Conservation (phyloP, 129 eudicot species). For the Arctium minus region DNA sequence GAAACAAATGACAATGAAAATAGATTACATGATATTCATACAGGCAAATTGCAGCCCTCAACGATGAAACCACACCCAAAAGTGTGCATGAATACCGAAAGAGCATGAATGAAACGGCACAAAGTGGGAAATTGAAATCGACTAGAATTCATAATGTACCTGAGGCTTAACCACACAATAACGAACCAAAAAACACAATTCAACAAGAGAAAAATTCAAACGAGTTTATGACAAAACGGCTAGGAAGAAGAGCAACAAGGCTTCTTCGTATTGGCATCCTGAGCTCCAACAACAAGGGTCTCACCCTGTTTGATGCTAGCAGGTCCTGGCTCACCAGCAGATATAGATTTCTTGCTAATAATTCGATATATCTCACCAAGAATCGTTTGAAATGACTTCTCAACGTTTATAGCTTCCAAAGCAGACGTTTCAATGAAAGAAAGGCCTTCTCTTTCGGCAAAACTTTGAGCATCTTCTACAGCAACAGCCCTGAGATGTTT, state of each 20-base stretch:
- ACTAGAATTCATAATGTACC: conserved; percentile 16
- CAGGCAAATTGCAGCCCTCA: conserved; percentile 8
- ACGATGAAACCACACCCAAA: conserved; percentile 14
- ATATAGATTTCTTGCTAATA: conserved; percentile 77
- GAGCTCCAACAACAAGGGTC: conserved; percentile 68
- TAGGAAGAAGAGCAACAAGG: conserved; percentile 66
- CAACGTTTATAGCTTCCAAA: conserved; percentile 86
- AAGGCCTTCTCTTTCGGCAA: conserved; percentile 90
- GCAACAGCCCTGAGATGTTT: conserved; percentile 93
- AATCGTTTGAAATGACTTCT: conserved; percentile 84
- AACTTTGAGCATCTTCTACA: conserved; percentile 92
- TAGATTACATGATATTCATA: conserved; percentile 9
- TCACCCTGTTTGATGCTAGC: conserved; percentile 64
- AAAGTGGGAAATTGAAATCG: conserved; percentile 9
- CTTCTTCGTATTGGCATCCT: conserved; percentile 60
- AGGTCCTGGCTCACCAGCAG: conserved; percentile 59
- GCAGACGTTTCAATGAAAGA: conserved; percentile 93
- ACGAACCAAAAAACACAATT: not conserved
- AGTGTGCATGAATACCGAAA: too few relatives aligned
- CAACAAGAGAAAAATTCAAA: not conserved
- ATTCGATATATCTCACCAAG: conserved; percentile 82
- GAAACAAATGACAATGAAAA: not conserved
- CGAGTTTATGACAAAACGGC: conserved; percentile 14
- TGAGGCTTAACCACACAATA: conserved; percentile 19
- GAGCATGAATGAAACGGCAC: conserved; percentile 2